phyloP scores from a whole-genome alignment of 345 rosid species.

The Firmiana major region DNA sequence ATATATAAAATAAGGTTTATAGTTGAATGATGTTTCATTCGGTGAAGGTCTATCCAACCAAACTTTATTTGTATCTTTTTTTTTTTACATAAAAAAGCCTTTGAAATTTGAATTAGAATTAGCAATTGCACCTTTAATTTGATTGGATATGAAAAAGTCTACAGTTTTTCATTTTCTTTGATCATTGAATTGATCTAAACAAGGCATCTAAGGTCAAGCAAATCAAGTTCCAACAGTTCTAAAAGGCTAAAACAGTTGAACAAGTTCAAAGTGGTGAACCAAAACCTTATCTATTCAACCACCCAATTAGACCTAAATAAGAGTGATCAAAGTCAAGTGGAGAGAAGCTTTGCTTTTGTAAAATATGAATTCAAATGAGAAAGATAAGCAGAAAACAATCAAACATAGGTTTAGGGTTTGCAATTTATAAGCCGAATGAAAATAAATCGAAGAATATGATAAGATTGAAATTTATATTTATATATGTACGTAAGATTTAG shows the following conservation, averaged over 20 bases:
- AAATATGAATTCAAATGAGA: conserved; percentile 1
- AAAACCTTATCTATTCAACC: background rate
- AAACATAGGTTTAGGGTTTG: background rate
- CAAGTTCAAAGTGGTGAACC: background rate
- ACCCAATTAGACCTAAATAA: conserved; percentile 8
- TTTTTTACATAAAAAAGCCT: background rate
- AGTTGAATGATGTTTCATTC: background rate
- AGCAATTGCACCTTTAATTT: background rate
- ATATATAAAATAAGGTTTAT: background rate
- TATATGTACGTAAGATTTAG: too few relatives aligned
- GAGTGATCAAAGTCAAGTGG: conserved; percentile 1
- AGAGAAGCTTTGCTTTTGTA: conserved; percentile 3
- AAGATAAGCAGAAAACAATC: background rate
- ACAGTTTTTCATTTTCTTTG: too few relatives aligned
- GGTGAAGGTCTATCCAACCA: background rate
- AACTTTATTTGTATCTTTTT: background rate
- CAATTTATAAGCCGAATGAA: background rate
- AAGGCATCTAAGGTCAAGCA: background rate
- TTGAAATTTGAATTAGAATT: background rate
- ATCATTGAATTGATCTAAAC: too few relatives aligned
- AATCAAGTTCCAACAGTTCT: background rate
- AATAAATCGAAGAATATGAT: background rate
- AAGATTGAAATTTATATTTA: background rate
- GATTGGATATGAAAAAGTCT: too few relatives aligned
- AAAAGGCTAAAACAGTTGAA: background rate